Percentiles rank a stretch among this genome's conserved stretches.
These are phyloP conservation scores for Magnaporthiopsis poae DNA, from an alignment of 2,329 filamentous ascomycete species.

Conservation along the genomic window DNA sequence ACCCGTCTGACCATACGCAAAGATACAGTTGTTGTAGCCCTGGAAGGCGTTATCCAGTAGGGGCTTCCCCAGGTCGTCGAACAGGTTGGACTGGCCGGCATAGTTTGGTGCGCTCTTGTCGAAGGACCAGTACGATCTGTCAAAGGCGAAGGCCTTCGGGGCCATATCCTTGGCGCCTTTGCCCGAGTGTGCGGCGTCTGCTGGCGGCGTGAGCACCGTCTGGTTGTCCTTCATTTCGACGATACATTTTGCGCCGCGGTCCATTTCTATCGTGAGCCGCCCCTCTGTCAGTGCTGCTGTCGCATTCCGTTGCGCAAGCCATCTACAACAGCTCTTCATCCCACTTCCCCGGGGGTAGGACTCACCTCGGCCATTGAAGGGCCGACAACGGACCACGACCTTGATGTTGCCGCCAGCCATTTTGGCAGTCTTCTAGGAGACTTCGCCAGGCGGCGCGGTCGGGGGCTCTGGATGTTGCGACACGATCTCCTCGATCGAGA, in stretches of 20 bases:
- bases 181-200: constrained; percentile 44
- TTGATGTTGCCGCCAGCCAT: constrained; percentile 94
- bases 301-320: neutral
- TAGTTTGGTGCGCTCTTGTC: constrained; percentile 71
- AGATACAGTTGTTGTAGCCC: constrained; percentile 99
- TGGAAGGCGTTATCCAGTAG: constrained; percentile 95
- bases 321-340: neutral
- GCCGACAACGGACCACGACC: constrained; percentile 92
- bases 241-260: constrained; percentile 88
- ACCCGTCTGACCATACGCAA: constrained; percentile 95
- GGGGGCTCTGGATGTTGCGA: constrained; percentile 3
- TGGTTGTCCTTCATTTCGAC: constrained; percentile 92
- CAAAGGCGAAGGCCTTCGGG: constrained; percentile 85
- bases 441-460: constrained; percentile 7
- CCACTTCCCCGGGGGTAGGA: neutral
- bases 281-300: constrained; percentile 1
- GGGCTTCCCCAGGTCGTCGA: constrained; percentile 77
- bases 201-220: constrained; percentile 71
- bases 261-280: constrained; percentile 56
- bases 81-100: constrained; percentile 81
- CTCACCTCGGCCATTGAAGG: constrained; percentile 88
- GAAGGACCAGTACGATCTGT: constrained; percentile 97
- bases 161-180: constrained; percentile 60
- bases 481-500: neutral
- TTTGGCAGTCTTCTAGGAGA: constrained; percentile 16